Conservation (phyloP, 1,139 yeast species). For the Hyphopichia pseudoburtonii region DNA sequence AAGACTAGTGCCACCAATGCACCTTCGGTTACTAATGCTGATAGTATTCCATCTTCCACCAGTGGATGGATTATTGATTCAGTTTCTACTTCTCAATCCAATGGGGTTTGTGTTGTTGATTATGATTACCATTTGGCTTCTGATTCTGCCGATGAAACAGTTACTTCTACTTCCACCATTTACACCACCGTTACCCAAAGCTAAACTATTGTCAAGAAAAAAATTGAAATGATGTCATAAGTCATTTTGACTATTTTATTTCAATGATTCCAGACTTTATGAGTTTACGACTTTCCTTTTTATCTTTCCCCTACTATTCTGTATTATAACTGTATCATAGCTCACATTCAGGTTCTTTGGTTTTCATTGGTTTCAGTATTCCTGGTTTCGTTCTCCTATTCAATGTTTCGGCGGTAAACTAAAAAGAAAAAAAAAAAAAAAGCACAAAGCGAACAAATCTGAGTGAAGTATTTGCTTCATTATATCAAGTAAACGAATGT, state of each 20-base stretch:
- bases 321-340: constrained; percentile 1
- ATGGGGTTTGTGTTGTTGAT: constrained; percentile 40
- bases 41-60: constrained; percentile 34
- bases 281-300: not conserved
- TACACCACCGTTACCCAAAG: constrained; percentile 36
- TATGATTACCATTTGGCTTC: constrained; percentile 42
- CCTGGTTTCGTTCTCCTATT: too few species aligned
- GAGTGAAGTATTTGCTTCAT: too few species aligned
- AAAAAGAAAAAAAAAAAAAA: too few species aligned
- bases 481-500: too few species aligned
- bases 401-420: too few species aligned
- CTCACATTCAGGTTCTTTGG: too few species aligned
- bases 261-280: too few species aligned
- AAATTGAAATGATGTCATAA: not conserved
- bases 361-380: too few species aligned
- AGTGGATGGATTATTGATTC: constrained; percentile 41
- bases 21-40: constrained; percentile 33
- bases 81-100: constrained; percentile 32
- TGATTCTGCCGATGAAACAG: constrained; percentile 32
- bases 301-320: not conserved
- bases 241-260: too few species aligned
- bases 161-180: constrained; percentile 39
- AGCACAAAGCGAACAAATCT: too few species aligned
- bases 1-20: constrained; percentile 15
- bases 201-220: constrained; percentile 1